Conservation (phyloP, 129 eudicot species). For the Silybum marianum region DNA sequence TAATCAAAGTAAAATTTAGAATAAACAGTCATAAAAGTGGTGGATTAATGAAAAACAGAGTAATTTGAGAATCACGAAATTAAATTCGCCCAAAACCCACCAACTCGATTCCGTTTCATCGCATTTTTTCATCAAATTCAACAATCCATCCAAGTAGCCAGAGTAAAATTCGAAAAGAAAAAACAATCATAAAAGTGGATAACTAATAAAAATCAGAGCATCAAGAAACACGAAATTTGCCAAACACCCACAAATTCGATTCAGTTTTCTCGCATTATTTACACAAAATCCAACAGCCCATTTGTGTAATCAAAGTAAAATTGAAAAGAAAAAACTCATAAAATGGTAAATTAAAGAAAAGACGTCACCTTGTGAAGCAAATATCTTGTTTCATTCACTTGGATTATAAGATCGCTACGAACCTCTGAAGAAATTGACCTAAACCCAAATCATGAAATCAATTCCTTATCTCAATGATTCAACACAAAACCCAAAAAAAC, state of each 20-base stretch:
- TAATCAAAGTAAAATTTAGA: slow-evolving; percentile 4
- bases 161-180: not conserved
- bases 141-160: slow-evolving; percentile 9
- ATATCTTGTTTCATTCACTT: slow-evolving; percentile 75
- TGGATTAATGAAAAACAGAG: not conserved
- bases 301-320: slow-evolving; percentile 10
- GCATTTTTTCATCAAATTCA: slow-evolving; percentile 7
- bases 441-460: slow-evolving; percentile 18
- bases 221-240: slow-evolving; percentile 17
- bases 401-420: slow-evolving; percentile 70
- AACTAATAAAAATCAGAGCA: not conserved
- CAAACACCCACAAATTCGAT: not conserved
- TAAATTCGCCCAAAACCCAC: not conserved
- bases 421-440: slow-evolving; percentile 90
- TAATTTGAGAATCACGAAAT: slow-evolving; percentile 25
- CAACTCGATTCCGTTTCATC: not conserved
- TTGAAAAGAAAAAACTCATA: not conserved
- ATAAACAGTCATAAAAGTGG: not conserved
- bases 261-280: no score
- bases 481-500: not conserved
- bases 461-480: not conserved
- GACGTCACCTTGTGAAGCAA: slow-evolving; percentile 84
- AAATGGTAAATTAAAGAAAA: not conserved
- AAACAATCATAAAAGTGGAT: not conserved
- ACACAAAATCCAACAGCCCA: not conserved